These are phyloP conservation scores for Amaranthus palmeri DNA, from an alignment of 148 eudicot genomes.

Conservation along the genomic window DNA sequence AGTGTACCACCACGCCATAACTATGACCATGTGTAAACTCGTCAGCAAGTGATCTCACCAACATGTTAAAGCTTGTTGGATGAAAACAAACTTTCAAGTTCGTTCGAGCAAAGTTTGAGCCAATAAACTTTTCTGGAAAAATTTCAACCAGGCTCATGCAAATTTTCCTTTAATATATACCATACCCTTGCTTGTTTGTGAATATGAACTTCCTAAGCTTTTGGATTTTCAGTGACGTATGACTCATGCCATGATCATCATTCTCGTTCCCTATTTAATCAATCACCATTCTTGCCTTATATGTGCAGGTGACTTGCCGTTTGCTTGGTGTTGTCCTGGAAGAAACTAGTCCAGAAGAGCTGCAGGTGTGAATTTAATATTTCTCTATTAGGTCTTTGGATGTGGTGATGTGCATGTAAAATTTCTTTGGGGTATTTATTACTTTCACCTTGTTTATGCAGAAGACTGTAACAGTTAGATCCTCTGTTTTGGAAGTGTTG, in stretches of 20 bases:
- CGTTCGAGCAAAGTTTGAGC: not conserved
- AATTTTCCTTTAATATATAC: not conserved
- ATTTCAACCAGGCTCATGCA: not conserved
- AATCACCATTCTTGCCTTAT: not conserved
- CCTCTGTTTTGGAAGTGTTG: slow-evolving; percentile 84
- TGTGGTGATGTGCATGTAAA: slow-evolving; percentile 9
- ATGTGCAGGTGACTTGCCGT: slow-evolving; percentile 74
- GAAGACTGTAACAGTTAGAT: slow-evolving; percentile 85
- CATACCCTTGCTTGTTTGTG: not conserved
- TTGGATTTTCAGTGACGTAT: not conserved
- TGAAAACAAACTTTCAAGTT: not conserved
- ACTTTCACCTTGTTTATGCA: slow-evolving; percentile 27
- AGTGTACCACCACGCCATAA: too few relatives aligned
- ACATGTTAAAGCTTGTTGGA: not conserved
- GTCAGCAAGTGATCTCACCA: too few relatives aligned
- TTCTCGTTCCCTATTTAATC: not conserved
- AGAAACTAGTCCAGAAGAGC: slow-evolving; percentile 91
- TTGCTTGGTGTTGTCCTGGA: slow-evolving; percentile 88
- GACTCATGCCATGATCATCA: not conserved
- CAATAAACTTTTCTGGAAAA: too few relatives aligned
- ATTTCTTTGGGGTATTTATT: slow-evolving; percentile 6
- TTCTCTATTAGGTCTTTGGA: slow-evolving; percentile 2
- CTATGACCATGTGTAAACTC: too few relatives aligned
- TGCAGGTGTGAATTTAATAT: slow-evolving; percentile 54
- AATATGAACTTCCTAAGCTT: not conserved